Conservation (phyloP, 768 basidiomycete genomes). For the Tulasnella sp. region DNA sequence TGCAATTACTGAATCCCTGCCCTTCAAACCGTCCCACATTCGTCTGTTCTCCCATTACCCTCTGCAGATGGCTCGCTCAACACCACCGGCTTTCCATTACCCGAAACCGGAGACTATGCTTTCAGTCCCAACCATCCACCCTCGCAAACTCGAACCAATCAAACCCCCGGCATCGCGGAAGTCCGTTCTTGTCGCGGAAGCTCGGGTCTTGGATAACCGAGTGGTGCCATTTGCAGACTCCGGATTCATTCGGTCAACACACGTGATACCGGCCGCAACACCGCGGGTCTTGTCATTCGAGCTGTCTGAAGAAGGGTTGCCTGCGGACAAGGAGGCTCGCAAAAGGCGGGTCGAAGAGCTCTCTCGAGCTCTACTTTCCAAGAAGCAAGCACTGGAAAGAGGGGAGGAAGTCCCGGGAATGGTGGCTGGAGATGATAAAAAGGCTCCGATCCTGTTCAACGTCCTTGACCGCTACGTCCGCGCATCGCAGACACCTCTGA, state of each 20-base stretch:
- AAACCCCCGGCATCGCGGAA: background rate
- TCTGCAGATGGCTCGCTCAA: background rate
- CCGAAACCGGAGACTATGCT: background rate
- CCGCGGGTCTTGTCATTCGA: constrained; percentile 36
- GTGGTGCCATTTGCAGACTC: background rate
- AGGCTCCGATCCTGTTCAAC: constrained; percentile 58
- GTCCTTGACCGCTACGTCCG: constrained; percentile 71
- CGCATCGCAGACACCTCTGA: constrained; percentile 39
- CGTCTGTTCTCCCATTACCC: background rate
- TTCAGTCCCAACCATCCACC: constrained; percentile 13
- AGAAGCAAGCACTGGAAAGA: constrained; percentile 34
- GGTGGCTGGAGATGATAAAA: constrained; percentile 35
- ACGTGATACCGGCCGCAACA: constrained; percentile 34
- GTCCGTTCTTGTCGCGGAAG: background rate
- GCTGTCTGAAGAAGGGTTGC: background rate
- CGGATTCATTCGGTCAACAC: constrained; percentile 36
- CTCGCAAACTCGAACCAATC: background rate
- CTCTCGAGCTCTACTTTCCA: constrained; percentile 7
- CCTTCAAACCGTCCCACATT: too few relatives aligned
- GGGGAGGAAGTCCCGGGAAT: constrained; percentile 39
- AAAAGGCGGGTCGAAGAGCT: constrained; percentile 25
- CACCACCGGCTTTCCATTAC: constrained; percentile 16
- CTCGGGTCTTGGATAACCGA: background rate
- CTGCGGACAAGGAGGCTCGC: constrained; percentile 20
- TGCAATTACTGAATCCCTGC: background rate